phyloP scores from a whole-genome alignment of 495 filamentous ascomycete genomes.

The Patellaria atrata region DNA sequence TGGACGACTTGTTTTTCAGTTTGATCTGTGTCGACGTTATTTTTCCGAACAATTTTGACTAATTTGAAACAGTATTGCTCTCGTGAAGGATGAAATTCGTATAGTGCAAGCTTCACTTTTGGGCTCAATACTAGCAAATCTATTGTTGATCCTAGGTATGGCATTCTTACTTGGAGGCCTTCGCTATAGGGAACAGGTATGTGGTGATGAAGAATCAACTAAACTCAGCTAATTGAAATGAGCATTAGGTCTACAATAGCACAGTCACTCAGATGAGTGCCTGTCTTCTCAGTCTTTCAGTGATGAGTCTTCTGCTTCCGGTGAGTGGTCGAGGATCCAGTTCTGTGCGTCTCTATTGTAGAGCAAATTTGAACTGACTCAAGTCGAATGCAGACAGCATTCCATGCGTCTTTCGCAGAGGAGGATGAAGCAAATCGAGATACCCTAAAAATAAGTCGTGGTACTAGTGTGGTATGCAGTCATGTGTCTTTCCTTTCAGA shows the following conservation, averaged over 20 bases:
- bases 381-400: constrained; percentile 47
- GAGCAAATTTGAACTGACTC: neutral
- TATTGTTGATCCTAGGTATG: constrained; percentile 83
- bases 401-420: constrained; percentile 72
- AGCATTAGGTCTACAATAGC: constrained; percentile 71
- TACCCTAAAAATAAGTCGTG: constrained; percentile 72
- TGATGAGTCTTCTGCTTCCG: constrained; percentile 69
- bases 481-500: neutral
- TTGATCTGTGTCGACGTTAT: neutral
- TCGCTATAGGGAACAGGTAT: constrained; percentile 71
- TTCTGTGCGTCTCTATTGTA: neutral
- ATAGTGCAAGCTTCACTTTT: constrained; percentile 83
- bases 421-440: constrained; percentile 44
- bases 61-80: constrained; percentile 10
- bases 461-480: constrained; percentile 62
- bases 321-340: constrained; percentile 33
- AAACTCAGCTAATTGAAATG: too few relatives aligned
- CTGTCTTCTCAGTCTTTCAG: constrained; percentile 75
- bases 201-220: constrained; percentile 2
- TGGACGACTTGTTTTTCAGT: neutral
- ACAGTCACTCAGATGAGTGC: constrained; percentile 93
- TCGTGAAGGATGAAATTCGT: constrained; percentile 52
- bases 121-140: constrained; percentile 76
- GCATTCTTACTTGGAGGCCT: constrained; percentile 75
- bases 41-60: neutral